phyloP scores from a whole-genome alignment of 495 filamentous ascomycete genomes.

The Rhizodiscina lignyota region DNA sequence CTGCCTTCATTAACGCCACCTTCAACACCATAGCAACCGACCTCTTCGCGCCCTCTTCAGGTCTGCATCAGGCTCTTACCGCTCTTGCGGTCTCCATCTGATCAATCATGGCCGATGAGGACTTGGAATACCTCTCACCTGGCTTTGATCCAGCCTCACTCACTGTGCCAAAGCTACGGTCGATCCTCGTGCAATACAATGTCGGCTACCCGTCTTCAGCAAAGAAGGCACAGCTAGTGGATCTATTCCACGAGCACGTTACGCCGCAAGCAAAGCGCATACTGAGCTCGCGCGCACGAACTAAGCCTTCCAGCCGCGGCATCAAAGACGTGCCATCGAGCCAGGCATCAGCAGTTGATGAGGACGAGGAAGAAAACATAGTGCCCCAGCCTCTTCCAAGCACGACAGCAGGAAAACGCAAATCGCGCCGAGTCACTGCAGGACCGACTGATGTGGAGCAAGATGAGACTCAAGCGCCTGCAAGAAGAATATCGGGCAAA shows the following conservation, averaged over 20 bases:
- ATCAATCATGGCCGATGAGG: conserved; percentile 1
- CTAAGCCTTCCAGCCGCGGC: conserved; percentile 64
- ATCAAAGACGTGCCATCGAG: conserved; percentile 62
- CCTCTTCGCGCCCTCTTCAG: no score
- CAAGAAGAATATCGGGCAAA: conserved; percentile 33
- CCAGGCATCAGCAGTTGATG: conserved; percentile 31
- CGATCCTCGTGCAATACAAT: conserved; percentile 75
- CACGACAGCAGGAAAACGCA: conserved; percentile 3
- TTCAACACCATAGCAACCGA: no score
- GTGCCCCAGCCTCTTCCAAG: conserved; percentile 24
- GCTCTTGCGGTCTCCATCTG: no score
- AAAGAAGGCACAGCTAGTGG: conserved; percentile 77
- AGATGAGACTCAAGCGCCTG: conserved; percentile 22
- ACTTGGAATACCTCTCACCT: conserved; percentile 49
- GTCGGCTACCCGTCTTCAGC: conserved; percentile 67
- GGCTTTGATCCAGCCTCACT: conserved; percentile 71
- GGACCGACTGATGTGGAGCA: conserved; percentile 14
- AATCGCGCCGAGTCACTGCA: conserved; percentile 9
- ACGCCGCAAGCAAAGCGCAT: conserved; percentile 61
- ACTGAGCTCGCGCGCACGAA: conserved; percentile 52
- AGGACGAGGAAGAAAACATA: conserved; percentile 23
- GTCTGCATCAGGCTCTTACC: no score
- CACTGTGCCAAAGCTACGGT: conserved; percentile 72
- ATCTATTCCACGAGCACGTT: conserved; percentile 66
- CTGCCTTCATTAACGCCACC: no score